These are phyloP conservation scores for Orychophragmus violaceus DNA, from an alignment of 345 rosid genomes.

Conservation along the genomic window DNA sequence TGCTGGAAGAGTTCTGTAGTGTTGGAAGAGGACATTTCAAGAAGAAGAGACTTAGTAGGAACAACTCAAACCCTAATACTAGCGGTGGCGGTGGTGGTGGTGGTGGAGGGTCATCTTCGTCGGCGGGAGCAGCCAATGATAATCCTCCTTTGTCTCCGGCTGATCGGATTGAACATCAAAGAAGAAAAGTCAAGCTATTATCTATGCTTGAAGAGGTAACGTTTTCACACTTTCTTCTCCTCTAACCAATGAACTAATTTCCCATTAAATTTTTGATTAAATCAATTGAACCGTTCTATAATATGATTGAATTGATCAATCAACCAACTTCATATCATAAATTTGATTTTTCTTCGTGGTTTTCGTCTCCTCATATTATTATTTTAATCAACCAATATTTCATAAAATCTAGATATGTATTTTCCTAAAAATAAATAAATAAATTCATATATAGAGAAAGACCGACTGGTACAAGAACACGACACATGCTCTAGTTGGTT, in stretches of 20 bases:
- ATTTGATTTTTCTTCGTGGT: background rate
- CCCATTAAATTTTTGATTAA: background rate
- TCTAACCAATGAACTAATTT: conserved; percentile 11
- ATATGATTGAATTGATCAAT: conserved; percentile 2
- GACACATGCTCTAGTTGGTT: conserved; percentile 54
- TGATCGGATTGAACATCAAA: conserved; percentile 84
- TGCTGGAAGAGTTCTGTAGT: conserved; percentile 88
- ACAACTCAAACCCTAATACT: conserved; percentile 35
- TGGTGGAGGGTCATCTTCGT: conserved; percentile 22
- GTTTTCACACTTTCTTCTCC: conserved; percentile 4
- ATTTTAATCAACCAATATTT: background rate
- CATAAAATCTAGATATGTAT: background rate
- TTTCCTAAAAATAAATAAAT: background rate
- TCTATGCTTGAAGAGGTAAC: conserved; percentile 95
- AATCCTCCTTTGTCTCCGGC: conserved; percentile 52
- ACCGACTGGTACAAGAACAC: conserved; percentile 57
- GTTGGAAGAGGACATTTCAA: conserved; percentile 53
- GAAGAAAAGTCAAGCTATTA: conserved; percentile 81
- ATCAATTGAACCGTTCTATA: background rate
- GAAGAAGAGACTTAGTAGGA: conserved; percentile 21
- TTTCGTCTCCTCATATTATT: background rate
- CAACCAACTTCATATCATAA: background rate
- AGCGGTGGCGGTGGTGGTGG: conserved; percentile 9
- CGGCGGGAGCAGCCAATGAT: conserved; percentile 30
- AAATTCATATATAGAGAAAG: conserved; percentile 12